A percentile compares a stretch with the other conserved stretches of the same genome.
phyloP scores from a whole-genome alignment of 257 asterid species.

The Salvia hispanica region DNA sequence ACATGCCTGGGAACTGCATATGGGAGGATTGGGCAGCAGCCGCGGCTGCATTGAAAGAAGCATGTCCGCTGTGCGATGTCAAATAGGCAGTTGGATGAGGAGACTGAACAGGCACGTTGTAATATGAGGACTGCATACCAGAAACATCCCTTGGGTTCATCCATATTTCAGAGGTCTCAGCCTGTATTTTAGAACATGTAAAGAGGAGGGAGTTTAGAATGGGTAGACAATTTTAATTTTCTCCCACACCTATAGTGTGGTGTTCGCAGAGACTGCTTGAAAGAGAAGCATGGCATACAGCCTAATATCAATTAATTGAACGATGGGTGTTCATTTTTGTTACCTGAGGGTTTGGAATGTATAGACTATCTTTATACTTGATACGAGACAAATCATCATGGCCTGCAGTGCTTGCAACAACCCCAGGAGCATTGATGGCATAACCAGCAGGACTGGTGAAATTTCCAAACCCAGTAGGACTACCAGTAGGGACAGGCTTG shows the following conservation, averaged over 20 bases:
- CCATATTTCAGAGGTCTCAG: slow-evolving; percentile 96
- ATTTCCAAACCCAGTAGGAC: slow-evolving; percentile 78
- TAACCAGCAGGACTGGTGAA: slow-evolving; percentile 77
- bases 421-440: slow-evolving; percentile 78
- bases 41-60: slow-evolving; percentile 72
- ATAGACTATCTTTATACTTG: slow-evolving; percentile 80
- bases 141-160: slow-evolving; percentile 77
- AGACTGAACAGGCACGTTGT: slow-evolving; percentile 83
- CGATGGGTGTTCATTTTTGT: background rate
- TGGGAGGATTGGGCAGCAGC: slow-evolving; percentile 87
- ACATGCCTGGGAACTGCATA: slow-evolving; percentile 87
- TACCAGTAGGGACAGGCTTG: slow-evolving; percentile 76
- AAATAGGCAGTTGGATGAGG: slow-evolving; percentile 72
- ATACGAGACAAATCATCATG: slow-evolving; percentile 88
- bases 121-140: slow-evolving; percentile 73
- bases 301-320: background rate
- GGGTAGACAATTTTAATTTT: background rate
- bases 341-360: slow-evolving; percentile 90
- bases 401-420: slow-evolving; percentile 68
- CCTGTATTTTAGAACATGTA: slow-evolving; percentile 43
- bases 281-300: background rate
- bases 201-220: background rate
- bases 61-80: slow-evolving; percentile 81
- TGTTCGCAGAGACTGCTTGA: too few species aligned
- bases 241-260: background rate